Percentiles rank a stretch among this genome's conserved stretches.
Evolutionary conservation across 208 protist genomes (phyloP).

Genomic region (Strigomonas culicis): DNA sequence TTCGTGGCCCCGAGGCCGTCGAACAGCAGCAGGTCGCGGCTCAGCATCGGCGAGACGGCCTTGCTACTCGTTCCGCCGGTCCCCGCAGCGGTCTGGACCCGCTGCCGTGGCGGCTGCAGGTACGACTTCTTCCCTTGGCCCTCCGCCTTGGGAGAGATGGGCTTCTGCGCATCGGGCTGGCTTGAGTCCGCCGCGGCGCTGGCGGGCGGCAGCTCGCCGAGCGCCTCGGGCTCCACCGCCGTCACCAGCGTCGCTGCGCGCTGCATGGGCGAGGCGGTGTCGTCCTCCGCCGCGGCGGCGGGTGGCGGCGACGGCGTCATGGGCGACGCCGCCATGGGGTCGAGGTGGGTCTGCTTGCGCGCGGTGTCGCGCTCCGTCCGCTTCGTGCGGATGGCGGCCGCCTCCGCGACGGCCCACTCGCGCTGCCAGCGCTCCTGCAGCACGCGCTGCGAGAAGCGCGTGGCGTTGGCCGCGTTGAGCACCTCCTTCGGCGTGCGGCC

Average conservation of each 20-base stretch:
- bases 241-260: background rate
- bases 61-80: background rate
- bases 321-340: background rate
- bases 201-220: no score
- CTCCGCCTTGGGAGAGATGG: background rate
- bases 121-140: background rate
- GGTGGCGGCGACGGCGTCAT: no score
- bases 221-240: background rate
- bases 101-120: background rate
- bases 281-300: background rate
- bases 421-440: background rate
- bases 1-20: slow-evolving; percentile 14
- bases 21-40: slow-evolving; percentile 21
- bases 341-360: background rate
- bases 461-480: slow-evolving; percentile 24
- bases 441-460: background rate
- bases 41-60: background rate
- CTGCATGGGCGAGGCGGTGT: background rate
- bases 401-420: background rate
- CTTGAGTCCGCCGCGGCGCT: background rate
- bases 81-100: background rate
- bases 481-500: slow-evolving; percentile 70
- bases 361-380: background rate
- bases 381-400: background rate
- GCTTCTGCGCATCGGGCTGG: background rate